Conservation (phyloP, 1,139 yeast genomes). For the Candida mesenterica region DNA sequence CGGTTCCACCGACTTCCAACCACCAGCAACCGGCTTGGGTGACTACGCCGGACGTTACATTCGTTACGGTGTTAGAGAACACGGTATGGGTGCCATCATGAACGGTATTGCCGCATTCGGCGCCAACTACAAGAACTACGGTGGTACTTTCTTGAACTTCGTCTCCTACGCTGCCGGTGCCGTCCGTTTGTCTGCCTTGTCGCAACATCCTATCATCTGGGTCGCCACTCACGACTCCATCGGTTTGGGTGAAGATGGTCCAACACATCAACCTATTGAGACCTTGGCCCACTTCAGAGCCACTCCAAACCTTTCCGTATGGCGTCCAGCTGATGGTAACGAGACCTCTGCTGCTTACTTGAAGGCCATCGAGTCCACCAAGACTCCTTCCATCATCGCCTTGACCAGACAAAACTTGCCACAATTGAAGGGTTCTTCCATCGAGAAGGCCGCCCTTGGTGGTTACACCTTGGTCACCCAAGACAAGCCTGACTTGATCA, state of each 20-base stretch:
- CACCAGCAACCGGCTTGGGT: slow-evolving; percentile 79
- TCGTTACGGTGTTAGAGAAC: slow-evolving; percentile 99
- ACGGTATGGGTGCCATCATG: slow-evolving; percentile 99
- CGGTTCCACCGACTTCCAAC: slow-evolving; percentile 91
- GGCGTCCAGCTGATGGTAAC: slow-evolving; percentile 99
- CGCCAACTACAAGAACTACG: slow-evolving; percentile 87
- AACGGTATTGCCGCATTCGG: slow-evolving; percentile 98
- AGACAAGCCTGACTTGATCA: slow-evolving; percentile 69
- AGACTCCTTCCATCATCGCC: slow-evolving; percentile 88
- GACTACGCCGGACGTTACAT: slow-evolving; percentile 90
- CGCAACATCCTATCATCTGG: slow-evolving; percentile 94
- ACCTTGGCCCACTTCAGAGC: slow-evolving; percentile 98
- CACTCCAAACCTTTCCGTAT: slow-evolving; percentile 87
- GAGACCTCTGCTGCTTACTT: slow-evolving; percentile 97
- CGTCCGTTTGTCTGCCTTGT: slow-evolving; percentile 88
- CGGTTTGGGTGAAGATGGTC: slow-evolving; percentile 99
- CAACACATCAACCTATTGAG: slow-evolving; percentile 99
- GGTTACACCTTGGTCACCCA: slow-evolving; percentile 76
- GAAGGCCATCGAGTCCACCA: slow-evolving; percentile 65
- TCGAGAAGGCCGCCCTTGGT: slow-evolving; percentile 93
- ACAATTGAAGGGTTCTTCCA: slow-evolving; percentile 88
- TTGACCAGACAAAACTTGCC: slow-evolving; percentile 97
- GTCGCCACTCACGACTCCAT: slow-evolving; percentile 99
- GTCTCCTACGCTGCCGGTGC: slow-evolving; percentile 99
- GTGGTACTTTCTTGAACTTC: slow-evolving; percentile 98